These are phyloP conservation scores for Exserohilum turcica DNA, from an alignment of 2,329 filamentous ascomycete species.

Conservation along the genomic window DNA sequence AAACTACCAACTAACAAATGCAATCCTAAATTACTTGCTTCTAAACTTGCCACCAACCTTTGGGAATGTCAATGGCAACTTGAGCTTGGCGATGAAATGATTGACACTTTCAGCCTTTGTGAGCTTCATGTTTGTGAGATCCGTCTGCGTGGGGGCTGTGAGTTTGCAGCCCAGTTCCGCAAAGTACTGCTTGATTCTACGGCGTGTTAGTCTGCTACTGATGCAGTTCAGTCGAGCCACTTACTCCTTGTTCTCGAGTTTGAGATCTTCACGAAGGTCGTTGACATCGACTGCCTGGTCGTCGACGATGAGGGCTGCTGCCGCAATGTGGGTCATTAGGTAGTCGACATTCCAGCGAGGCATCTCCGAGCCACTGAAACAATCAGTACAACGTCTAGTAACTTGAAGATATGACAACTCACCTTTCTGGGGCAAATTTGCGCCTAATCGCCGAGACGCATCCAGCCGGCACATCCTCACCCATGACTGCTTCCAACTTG, in stretches of 20 bases:
- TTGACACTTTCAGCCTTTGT: constrained; percentile 65
- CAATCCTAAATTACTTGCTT: neutral
- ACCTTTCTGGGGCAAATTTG: constrained; percentile 61
- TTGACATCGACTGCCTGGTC: constrained; percentile 74
- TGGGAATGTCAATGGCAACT: constrained; percentile 81
- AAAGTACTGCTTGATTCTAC: constrained; percentile 69
- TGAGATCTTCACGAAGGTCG: constrained; percentile 72
- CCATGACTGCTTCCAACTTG: constrained; percentile 69
- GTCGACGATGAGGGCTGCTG: constrained; percentile 72
- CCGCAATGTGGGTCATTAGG: constrained; percentile 74
- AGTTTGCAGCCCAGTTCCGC: constrained; percentile 75
- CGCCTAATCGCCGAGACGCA: constrained; percentile 53
- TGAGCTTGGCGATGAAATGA: constrained; percentile 71
- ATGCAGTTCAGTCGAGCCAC: constrained; percentile 6
- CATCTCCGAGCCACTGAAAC: constrained; percentile 55
- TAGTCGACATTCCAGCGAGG: constrained; percentile 74
- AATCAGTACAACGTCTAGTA: constrained; percentile 14
- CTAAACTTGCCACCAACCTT: constrained; percentile 52
- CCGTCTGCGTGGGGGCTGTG: constrained; percentile 52
- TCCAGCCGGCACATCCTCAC: constrained; percentile 31
- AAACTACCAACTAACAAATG: too few species aligned
- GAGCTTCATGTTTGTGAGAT: constrained; percentile 59
- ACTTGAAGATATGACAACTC: constrained; percentile 5
- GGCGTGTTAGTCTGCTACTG: constrained; percentile 11
- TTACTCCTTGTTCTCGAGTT: constrained; percentile 69